Base-by-base conservation (phyloP, 306 rosid genomes). In the Cajanus cajan region DNA sequence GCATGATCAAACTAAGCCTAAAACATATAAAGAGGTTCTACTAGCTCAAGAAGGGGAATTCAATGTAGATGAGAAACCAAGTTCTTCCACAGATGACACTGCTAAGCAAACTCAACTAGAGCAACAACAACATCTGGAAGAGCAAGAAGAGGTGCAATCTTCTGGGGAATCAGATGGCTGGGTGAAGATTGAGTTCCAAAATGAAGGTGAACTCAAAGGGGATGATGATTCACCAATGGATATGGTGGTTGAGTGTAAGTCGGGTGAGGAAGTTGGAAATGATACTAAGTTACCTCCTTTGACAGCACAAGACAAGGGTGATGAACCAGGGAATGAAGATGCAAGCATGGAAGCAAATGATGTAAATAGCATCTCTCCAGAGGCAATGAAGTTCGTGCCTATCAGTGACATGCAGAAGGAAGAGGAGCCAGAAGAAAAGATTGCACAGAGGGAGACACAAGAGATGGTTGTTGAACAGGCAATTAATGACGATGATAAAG, bases 111-210 rank as follows among this genome's bases (percentile, higher is more conserved):
- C 51, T 57, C 68, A 58, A 71, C 9, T 24, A 34, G 61, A 80
- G 74, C 33, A 74, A 71, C 62, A 41, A 7, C 63, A 34, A 4
- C 55, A 14, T 14, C 10, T n/a, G 21, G 87, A 51, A 81, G 83
- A 48, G n/a, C 61, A 68, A 63, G 68, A 36, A 9, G 85, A 80
- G 61, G 64, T 31, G 61, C 66, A 76, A 0, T 77, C 78, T 40
- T 31, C 18, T 6, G 80, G 37, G 33, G 83, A 77, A 55, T 73
- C 68, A 13, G 74, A 82, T 47, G 81, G 79, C 1, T 41, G 62
- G 76, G 65, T 80, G 0, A 31, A 82, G 14, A 25, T 73, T 19
- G 84, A 40, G 61, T 31, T 11, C 15, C 18, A 68, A 19, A 44
- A 47, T 14, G 80, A 80, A 8, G 71, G 68, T 33, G 84, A 71